Evolutionary conservation across 805 yeast genomes (phyloP).

Genomic region (Candida incommunis): DNA sequence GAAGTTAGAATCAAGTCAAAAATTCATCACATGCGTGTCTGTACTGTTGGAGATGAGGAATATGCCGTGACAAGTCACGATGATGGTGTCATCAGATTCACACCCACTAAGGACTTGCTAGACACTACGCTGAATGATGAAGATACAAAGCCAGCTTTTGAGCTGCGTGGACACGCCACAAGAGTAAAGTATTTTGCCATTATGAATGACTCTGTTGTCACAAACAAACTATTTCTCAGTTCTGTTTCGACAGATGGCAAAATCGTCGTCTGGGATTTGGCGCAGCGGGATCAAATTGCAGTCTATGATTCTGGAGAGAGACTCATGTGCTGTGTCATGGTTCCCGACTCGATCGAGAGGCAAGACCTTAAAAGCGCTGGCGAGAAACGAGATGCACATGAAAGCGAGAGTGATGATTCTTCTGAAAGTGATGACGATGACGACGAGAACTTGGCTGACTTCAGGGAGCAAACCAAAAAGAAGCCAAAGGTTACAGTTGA

Average conservation of each 20-base stretch:
- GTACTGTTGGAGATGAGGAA: conserved; percentile 32
- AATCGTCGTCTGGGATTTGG: conserved; percentile 79
- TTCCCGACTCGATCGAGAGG: conserved; percentile 42
- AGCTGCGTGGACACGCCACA: conserved; percentile 65
- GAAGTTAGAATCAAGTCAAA: conserved; percentile 33
- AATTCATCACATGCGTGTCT: conserved; percentile 53
- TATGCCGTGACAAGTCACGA: conserved; percentile 55
- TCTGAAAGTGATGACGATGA: conserved; percentile 15
- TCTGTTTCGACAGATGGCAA: conserved; percentile 90
- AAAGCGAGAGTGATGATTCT: conserved; percentile 26
- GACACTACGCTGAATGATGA: conserved; percentile 11
- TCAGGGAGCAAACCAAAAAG: conserved; percentile 12
- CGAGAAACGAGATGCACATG: conserved; percentile 66
- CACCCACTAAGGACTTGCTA: conserved; percentile 24
- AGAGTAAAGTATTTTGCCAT: conserved; percentile 71
- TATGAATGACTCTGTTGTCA: conserved; percentile 20
- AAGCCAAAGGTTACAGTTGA: conserved; percentile 16
- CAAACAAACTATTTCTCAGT: conserved; percentile 31
- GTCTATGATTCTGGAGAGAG: conserved; percentile 87
- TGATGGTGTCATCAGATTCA: conserved; percentile 57
- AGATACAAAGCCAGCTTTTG: conserved; percentile 26
- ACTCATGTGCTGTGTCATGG: conserved; percentile 65
- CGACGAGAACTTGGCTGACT: conserved; percentile 5
- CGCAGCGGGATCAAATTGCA: conserved; percentile 62
- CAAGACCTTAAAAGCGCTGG: conserved; percentile 49